Evolutionary conservation across 2,329 filamentous ascomycete genomes (phyloP), one percentile per base, ranked within the genome.

Genomic region (Penicillium palitans): DNA sequence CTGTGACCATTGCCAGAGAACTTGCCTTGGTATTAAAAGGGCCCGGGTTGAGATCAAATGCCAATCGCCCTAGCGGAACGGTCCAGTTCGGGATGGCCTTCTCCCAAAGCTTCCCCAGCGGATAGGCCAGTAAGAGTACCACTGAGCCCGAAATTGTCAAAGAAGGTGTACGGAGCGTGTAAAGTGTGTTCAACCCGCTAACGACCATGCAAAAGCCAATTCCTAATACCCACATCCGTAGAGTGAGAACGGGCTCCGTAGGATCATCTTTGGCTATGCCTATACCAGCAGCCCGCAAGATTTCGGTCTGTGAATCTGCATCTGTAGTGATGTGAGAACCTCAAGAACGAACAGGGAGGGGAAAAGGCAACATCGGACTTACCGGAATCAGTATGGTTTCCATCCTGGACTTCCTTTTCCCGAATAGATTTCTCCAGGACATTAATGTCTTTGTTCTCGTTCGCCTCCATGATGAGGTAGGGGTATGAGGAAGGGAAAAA

Each of bases 261-360:
- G 67, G 64, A 47, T 72, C 68, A 81, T 83, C 63, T 74, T 84
- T 61, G 74, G 83, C 59, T 79, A 81, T 54, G 77, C 81, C 33
- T 77, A 82, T 63, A 74, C 81, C 21, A 75, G 76, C 55, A 64
- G 74, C 67, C 15, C 57, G 61, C 29, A 70, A 50, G 31, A 68
- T 46, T 33, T 69, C 62, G 9, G 29, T 19, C 19, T 58, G 49
- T 17, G 62, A 61, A 24, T 61, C 57, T 13, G 29, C 52, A 19
- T 53, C 52, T 64, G 21, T 3, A 45, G 42, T n/a, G 17, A 13
- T 27, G 25, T 54, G 12, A 55, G 48, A 17, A 42, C 42, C 9
- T 6, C 10, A 17, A 17, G 15, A n/a, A 12, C n/a, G 9, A 9
- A 24, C 5, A 2, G 12, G 3, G 13, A 27, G 9, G 10, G 25